Base-by-base conservation (phyloP, 2,329 filamentous ascomycete genomes). In the Talaromyces piceae region DNA sequence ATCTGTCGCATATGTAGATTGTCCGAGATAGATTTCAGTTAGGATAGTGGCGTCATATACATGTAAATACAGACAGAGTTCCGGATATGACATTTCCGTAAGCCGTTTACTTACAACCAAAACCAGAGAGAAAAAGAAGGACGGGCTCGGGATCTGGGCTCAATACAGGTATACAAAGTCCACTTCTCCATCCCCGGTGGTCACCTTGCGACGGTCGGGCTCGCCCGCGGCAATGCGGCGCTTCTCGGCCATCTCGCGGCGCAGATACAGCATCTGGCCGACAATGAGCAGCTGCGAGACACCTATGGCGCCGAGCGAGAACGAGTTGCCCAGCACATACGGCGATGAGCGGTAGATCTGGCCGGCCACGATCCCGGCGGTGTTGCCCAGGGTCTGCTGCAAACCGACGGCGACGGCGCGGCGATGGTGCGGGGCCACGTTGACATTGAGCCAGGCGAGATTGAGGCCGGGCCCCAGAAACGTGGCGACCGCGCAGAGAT, bases 401-500 rank as follows among this genome's bases (percentile, higher is more conserved):
- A 74, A 59, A 1, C 73, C 74, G 9, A 77, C 69, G 3, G 69
- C 73, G 0, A 75, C 67, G 0, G 75, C 74, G 13, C 75, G 70
- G 23, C 74, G 69, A 59, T 75, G 76, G 41, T 78, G 74, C 1
- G 69, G 71, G 4, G 73, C 71, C 1, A 72, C 63, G 28, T 76
- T 77, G 41, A 73, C 74, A 18, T 73, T 74, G 4, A 77, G 58
- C 75, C 75, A 77, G 30, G 71, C 73, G 1, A 71, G 53, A 50
- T 70, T 75, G 28, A 72, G 60, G 1, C 78, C 78, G 0, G 74
- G 69, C 1, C 71, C 71, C 6, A 68, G 73, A 52, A 78, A 79
- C 2, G 75, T 70, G 1, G 73, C 71, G 5, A 75, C 63, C 2
- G 73, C 74, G 44, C 70, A 72, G 11, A 79, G 62, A 59, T 74